Evolutionary conservation across 2,329 filamentous ascomycete genomes (phyloP), one percentile per base, ranked within the genome.

Genomic region (Xylariaceae sp.): DNA sequence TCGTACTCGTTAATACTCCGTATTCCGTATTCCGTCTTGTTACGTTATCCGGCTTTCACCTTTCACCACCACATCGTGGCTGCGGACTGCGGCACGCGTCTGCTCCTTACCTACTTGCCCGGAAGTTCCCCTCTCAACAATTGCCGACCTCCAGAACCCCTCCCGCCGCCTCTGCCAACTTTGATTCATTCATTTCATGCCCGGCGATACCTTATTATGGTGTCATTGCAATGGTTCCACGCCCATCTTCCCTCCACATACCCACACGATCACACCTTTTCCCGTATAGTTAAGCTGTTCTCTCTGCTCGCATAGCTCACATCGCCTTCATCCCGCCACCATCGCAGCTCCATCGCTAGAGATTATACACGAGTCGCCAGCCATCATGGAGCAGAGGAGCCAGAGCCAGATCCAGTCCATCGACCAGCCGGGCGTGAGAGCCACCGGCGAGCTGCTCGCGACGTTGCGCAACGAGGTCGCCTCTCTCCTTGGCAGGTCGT

Each of bases 381-480:
- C 15, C 56, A 58, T 48, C 37, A 66, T 66, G 64, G 62, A 66
- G 13, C 44, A 11, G 7, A 57, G 62, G 37, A 55, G 23, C 37
- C 48, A 53, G 0, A 47, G 39, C 34, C 74, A 73, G 9, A 79
- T 85, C 68, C 69, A 72, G 53, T 78, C 80, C 62, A 83, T 87
- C 63, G 77, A 80, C 55, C 78, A 81, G 66, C 86, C 85, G 23
- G 89, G 88, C 65, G 75, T 88, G 65, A 88, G 84, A 73, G 84
- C 86, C 54, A 79, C 84, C 17, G 79, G 78, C n/a, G 75, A 82
- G 1, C 77, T 90, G 10, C 80, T 88, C 51, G 71, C 74, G 30
- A 67, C 77, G 15, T 84, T 96, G 74, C 88, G 88, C 61, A 78
- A 79, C 61, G 88, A 91, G 71, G 90, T 96, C 60, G 88, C 90